Percentiles rank a stretch among this genome's conserved stretches.
These are phyloP conservation scores for Yamadazyma blattariae DNA, from an alignment of 1,139 yeast species.

Conservation along the genomic window DNA sequence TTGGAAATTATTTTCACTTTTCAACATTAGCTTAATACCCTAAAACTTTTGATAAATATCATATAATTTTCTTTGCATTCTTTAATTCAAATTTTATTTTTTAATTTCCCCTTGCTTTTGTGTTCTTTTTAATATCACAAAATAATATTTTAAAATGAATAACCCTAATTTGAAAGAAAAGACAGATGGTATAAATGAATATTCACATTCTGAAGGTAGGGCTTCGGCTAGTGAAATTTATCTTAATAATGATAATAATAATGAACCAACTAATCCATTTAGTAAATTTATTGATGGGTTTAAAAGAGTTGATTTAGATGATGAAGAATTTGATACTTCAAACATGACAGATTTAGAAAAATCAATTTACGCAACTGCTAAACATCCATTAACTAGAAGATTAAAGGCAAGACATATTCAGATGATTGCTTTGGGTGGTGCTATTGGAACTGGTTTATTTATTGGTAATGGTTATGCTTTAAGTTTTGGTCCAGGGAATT, in stretches of 20 bases:
- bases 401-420: constrained; percentile 41
- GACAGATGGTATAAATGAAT: too few species aligned
- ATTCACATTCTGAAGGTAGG: too few species aligned
- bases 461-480: constrained; percentile 74
- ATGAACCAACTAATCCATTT: constrained; percentile 1
- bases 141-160: too few species aligned
- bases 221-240: too few species aligned
- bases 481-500: constrained; percentile 63
- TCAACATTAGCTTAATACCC: too few species aligned
- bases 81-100: too few species aligned
- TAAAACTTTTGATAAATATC: too few species aligned
- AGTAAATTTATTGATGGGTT: constrained; percentile 33
- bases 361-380: constrained; percentile 36
- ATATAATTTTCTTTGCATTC: too few species aligned
- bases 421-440: constrained; percentile 47
- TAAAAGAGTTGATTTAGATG: constrained; percentile 40
- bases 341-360: constrained; percentile 32
- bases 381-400: constrained; percentile 35
- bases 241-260: not conserved
- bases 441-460: constrained; percentile 48
- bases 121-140: too few species aligned
- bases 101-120: too few species aligned
- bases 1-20: too few species aligned
- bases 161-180: too few species aligned
- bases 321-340: constrained; percentile 35